Evolutionary conservation across 2,329 filamentous ascomycete species (phyloP).

Genomic region (Tolypocladium paradoxum): DNA sequence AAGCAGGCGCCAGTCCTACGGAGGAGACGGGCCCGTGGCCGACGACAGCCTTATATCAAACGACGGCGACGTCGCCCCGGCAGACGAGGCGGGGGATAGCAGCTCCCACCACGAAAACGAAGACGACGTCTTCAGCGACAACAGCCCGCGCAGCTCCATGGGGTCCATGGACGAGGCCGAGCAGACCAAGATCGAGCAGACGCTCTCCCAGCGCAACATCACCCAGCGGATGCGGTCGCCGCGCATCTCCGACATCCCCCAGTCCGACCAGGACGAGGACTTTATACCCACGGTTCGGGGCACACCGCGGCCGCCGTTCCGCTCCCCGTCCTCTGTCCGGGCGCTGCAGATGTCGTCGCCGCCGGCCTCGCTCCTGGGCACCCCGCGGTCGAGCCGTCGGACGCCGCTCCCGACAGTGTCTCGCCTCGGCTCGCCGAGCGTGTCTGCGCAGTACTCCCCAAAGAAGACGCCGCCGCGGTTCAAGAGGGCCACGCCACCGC

Average conservation of each 20-base stretch:
- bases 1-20: constrained; percentile 10
- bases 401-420: constrained; percentile 38
- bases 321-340: constrained; percentile 58
- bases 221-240: constrained; percentile 20
- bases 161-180: constrained; percentile 35
- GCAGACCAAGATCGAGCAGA: constrained; percentile 21
- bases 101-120: constrained; percentile 42
- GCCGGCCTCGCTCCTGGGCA: constrained; percentile 43
- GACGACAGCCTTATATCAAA: constrained; percentile 2
- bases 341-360: constrained; percentile 65
- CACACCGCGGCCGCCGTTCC: constrained; percentile 52
- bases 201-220: constrained; percentile 16
- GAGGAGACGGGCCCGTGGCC: constrained; percentile 10
- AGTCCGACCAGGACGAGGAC: constrained; percentile 32
- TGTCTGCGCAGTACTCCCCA: constrained; percentile 41
- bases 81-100: constrained; percentile 26
- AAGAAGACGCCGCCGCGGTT: constrained; percentile 50
- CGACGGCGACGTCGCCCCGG: constrained; percentile 5
- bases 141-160: constrained; percentile 45
- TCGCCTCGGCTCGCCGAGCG: constrained; percentile 42
- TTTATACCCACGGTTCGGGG: constrained; percentile 46
- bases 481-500: constrained; percentile 47
- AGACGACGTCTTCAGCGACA: constrained; percentile 49
- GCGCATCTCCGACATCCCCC: constrained; percentile 40
- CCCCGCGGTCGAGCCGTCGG: constrained; percentile 43